Base-by-base conservation (phyloP, 2,329 filamentous ascomycete genomes). In the Ceratocystis eucalypticola region DNA sequence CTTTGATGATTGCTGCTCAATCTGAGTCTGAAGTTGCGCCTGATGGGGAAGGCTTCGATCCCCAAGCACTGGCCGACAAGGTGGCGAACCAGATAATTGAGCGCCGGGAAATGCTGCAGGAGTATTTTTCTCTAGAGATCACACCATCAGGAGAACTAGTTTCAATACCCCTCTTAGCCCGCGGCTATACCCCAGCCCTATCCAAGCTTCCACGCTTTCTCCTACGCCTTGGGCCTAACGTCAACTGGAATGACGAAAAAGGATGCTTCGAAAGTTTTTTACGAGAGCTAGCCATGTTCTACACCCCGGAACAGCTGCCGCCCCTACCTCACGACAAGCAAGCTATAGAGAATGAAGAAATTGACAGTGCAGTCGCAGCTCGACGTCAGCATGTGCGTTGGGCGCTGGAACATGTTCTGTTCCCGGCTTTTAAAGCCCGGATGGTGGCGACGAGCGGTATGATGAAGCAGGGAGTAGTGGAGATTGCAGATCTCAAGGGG, bases 51-150 rank as follows among this genome's bases (percentile, higher is more conserved):
- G 82, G 84, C n/a, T 82, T 89, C 41, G 83, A 91, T 50, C 84
- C 87, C 70, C 77, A 83, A 0, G 80, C 84, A 45, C 83, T 91
- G 0, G 84, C 89, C 1, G 78, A 84, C 3, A 79, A 81, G 2
- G 86, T 96, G 2, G 78, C 81, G 0, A 75, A 80, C 1, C 86
- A 91, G 70, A 79, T 97, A 2, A 80, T 95, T 41, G 83, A 87
- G 69, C 84, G 88, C 10, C 82, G 88, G 45, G 88, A 93, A 71
- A 95, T 99, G 89, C 82, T 99, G 0, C 79, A 83, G 1, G 94
- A 99, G 75, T 99, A 99, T 75, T 97, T 99, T 75, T 88, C 87
- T 0, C 77, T 99, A 57, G 86, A 93, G 65, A 85, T 99, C 45
- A 88, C 88, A 0, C 84, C 86, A 0, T 80, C 88, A 0, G 93